Evolutionary conservation across 257 asterid genomes (phyloP).

Genomic region (Fraxinus pennsylvanica): DNA sequence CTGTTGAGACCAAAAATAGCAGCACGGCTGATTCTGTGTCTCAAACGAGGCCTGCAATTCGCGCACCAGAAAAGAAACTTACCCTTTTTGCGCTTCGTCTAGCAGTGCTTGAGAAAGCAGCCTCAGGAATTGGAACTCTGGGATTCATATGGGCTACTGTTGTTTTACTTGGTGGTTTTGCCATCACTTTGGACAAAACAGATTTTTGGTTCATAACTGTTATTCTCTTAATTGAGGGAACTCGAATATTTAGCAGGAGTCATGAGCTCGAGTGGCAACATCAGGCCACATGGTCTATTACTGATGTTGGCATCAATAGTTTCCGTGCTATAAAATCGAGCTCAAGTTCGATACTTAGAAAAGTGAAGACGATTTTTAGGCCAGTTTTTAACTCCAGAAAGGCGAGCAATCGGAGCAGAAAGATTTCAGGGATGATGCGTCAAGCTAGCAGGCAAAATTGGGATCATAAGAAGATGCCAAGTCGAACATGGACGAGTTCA

Average conservation of each 20-base stretch:
- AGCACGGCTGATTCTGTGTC: constrained; percentile 27
- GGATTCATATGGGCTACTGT: constrained; percentile 98
- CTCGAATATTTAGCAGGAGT: constrained; percentile 83
- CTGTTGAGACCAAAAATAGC: constrained; percentile 43
- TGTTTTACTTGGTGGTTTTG: constrained; percentile 94
- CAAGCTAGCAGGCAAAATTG: constrained; percentile 27
- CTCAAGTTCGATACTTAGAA: constrained; percentile 37
- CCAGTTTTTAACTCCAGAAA: constrained; percentile 15
- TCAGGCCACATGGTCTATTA: constrained; percentile 77
- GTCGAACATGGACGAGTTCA: constrained; percentile 67
- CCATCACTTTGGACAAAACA: constrained; percentile 66
- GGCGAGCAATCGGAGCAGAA: constrained; percentile 33
- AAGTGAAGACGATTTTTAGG: constrained; percentile 30
- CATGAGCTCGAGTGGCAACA: constrained; percentile 98
- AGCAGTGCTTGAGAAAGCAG: constrained; percentile 84
- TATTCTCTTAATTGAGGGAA: constrained; percentile 70
- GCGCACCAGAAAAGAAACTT: constrained; percentile 83
- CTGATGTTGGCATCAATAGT: constrained; percentile 74
- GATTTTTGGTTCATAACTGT: constrained; percentile 93
- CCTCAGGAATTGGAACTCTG: constrained; percentile 85
- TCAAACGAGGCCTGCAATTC: constrained; percentile 23
- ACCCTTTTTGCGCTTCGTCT: constrained; percentile 91
- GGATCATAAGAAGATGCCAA: constrained; percentile 39
- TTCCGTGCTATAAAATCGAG: constrained; percentile 61
- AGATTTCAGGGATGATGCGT: constrained; percentile 18